Conservation (phyloP, 169 alveolate species). For the Babesia gibsoni region DNA sequence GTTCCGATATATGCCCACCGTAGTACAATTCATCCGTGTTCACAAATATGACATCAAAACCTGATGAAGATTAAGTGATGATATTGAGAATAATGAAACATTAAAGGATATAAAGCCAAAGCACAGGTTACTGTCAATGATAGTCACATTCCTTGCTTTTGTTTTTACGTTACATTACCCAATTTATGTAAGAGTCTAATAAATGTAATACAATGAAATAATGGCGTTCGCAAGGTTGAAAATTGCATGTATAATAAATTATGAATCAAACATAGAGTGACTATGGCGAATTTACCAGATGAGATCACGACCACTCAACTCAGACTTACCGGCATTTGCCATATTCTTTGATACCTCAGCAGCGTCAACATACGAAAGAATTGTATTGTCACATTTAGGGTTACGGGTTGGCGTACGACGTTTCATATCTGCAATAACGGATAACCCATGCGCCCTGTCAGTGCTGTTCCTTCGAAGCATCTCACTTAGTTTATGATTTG, state of each 20-base stretch:
- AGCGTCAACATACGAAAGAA: conserved; percentile 36
- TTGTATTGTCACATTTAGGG: conserved; percentile 23
- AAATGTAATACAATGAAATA: too few species aligned
- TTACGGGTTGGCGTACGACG: conserved; percentile 68
- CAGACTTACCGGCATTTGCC: conserved; percentile 43
- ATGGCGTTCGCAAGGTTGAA: too few species aligned
- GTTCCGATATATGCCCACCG: conserved; percentile 69
- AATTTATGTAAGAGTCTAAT: too few species aligned
- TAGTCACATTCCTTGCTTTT: too few species aligned
- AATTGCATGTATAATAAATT: too few species aligned
- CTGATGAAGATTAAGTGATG: conserved; percentile 44
- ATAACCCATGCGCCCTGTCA: conserved; percentile 65
- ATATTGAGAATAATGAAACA: too few species aligned
- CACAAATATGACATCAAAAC: conserved; percentile 73
- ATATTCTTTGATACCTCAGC: conserved; percentile 60
- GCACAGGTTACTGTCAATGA: too few species aligned
- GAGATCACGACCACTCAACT: not conserved
- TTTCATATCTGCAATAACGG: conserved; percentile 75
- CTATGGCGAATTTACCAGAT: too few species aligned
- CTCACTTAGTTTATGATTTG: conserved; percentile 74
- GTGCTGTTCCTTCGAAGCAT: conserved; percentile 64
- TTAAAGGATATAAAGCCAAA: too few species aligned
- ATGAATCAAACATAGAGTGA: too few species aligned
- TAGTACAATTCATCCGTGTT: conserved; percentile 68
- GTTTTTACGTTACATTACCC: too few species aligned